Conservation (phyloP, 495 filamentous ascomycete genomes). For the Neurospora africana region DNA sequence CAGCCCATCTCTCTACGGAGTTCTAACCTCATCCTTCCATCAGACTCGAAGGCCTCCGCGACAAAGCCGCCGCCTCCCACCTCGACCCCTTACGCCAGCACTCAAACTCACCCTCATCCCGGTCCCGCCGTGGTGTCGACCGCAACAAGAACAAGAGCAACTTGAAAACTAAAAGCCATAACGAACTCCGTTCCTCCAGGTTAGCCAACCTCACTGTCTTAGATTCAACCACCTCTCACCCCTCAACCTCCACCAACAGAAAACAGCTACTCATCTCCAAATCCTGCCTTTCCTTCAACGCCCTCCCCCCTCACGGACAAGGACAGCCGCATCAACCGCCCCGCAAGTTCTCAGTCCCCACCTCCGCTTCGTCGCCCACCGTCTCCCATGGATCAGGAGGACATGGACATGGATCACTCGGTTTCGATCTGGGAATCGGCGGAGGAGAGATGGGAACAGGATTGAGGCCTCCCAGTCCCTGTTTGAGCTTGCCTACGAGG, state of each 20-base stretch:
- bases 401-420: background rate
- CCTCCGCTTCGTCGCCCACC: background rate
- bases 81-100: conserved; percentile 13
- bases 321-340: background rate
- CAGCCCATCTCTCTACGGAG: background rate
- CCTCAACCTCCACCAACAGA: background rate
- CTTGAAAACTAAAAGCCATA: background rate
- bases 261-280: background rate
- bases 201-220: background rate
- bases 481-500: background rate
- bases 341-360: background rate
- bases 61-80: conserved; percentile 30
- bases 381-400: background rate
- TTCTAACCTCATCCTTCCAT: background rate
- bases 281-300: background rate
- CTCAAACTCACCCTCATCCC: background rate
- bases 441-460: background rate
- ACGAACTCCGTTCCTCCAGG: background rate
- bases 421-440: background rate
- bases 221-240: background rate
- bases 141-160: background rate
- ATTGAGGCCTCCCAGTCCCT: background rate
- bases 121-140: background rate
- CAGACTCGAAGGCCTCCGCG: conserved; percentile 29
- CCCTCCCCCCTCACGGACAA: background rate